Percentiles rank a stretch among this genome's conserved stretches.
These are phyloP conservation scores for Moniliophthora roreri DNA, from an alignment of 1,284 basidiomycete species.

Conservation along the genomic window DNA sequence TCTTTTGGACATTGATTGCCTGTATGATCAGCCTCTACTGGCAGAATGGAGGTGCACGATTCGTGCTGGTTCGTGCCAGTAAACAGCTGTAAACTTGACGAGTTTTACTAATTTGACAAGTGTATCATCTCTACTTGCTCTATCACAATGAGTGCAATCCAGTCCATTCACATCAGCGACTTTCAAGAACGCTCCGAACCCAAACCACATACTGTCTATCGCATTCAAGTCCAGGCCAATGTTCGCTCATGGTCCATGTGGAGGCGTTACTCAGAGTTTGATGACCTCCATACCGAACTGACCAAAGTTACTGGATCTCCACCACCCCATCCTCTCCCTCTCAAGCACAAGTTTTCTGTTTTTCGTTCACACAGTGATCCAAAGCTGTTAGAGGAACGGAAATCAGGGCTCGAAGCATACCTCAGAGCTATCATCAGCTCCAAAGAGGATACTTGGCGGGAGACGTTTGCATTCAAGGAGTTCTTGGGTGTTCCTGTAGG, in stretches of 20 bases:
- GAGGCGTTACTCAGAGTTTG: conserved; percentile 93
- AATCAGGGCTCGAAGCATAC: conserved; percentile 78
- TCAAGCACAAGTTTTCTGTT: conserved; percentile 76
- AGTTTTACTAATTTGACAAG: neutral
- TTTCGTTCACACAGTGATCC: conserved; percentile 49
- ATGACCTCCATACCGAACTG: conserved; percentile 82
- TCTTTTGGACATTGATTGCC: conserved; percentile 46
- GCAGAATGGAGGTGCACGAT: conserved; percentile 45
- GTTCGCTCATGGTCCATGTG: conserved; percentile 92
- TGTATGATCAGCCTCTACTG: conserved; percentile 37
- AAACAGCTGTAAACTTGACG: neutral
- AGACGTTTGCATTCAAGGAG: conserved; percentile 75
- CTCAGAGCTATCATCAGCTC: conserved; percentile 82
- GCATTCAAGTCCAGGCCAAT: conserved; percentile 77
- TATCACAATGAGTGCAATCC: conserved; percentile 63
- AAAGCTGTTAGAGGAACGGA: conserved; percentile 72
- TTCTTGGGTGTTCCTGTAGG: conserved; percentile 84
- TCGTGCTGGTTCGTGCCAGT: conserved; percentile 52
- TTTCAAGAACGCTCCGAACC: conserved; percentile 67
- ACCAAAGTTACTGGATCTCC: conserved; percentile 66
- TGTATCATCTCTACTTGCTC: neutral
- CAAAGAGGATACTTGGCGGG: conserved; percentile 83
- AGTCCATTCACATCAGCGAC: conserved; percentile 66
- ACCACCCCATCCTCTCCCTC: conserved; percentile 77
- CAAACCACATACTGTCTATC: conserved; percentile 79